phyloP scores from a whole-genome alignment of 345 rosid genomes.

The Mercurialis annua region DNA sequence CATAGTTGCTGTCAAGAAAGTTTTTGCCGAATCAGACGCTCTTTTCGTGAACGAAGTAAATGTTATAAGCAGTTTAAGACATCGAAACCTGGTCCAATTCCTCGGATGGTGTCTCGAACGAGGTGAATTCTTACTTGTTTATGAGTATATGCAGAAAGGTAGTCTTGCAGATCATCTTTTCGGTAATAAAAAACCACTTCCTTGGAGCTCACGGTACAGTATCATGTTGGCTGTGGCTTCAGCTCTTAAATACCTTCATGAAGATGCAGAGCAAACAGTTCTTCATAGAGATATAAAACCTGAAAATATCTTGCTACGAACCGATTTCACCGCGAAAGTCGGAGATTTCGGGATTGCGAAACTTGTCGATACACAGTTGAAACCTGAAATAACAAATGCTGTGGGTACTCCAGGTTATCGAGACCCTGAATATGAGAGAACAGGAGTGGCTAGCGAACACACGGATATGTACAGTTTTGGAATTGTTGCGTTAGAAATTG shows the following conservation, averaged over 20 bases:
- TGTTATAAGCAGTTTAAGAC: background rate
- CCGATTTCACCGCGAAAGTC: conserved; percentile 2
- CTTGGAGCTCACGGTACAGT: background rate
- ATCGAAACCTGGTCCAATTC: conserved; percentile 11
- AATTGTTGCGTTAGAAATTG: conserved; percentile 10
- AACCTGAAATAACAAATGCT: background rate
- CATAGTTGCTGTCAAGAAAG: conserved; percentile 1
- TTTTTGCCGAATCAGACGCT: background rate
- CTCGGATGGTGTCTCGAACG: background rate
- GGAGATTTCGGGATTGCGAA: conserved; percentile 9
- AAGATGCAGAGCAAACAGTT: background rate
- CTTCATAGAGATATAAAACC: conserved; percentile 12
- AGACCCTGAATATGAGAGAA: background rate
- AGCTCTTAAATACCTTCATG: conserved; percentile 7
- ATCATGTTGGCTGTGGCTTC: background rate
- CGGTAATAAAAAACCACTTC: background rate
- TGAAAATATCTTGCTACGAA: background rate
- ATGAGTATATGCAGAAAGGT: background rate
- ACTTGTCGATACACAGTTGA: background rate
- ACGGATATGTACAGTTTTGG: conserved; percentile 17
- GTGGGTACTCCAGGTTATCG: background rate
- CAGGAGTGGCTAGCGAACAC: background rate
- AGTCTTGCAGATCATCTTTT: conserved; percentile 10
- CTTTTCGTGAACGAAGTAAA: conserved; percentile 10
- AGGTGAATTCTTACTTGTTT: conserved; percentile 4